Base-by-base conservation (phyloP, 2,329 filamentous ascomycete genomes). In the Aureobasidium sp. region DNA sequence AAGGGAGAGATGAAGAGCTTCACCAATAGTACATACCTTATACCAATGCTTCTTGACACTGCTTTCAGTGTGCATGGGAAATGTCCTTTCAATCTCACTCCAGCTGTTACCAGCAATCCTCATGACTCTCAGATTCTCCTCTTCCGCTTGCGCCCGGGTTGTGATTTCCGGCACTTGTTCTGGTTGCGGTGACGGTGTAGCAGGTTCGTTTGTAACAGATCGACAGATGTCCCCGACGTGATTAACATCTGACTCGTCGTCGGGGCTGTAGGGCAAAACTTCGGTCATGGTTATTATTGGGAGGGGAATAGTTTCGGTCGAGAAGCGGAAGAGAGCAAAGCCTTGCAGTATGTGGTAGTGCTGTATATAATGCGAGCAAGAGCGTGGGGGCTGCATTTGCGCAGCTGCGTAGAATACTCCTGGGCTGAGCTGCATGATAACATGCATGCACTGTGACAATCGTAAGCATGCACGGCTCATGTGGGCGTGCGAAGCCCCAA, bases 21-120 rank as follows among this genome's bases (percentile, higher is more conserved):
- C 59, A 41, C 34, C 8, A 32, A 50, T 13, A 59, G 37, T 59
- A 49, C 66, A 64, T 79, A 91, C 90, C 83, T 97, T 97, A 77
- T 99, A 97, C 93, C 93, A 99, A 74, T 99, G 94, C 78, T 97
- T 99, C 82, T 97, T 99, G 27, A 99, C 94, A 71, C 92, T 97
- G 8, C 94, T 94, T 77, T 99, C 94, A 45, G 94, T 99, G 70
- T 94, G 84, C 29, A 86, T 87, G 11, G 94, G 93, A 73, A 99
- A 99, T 69, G 95, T 92, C 86, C 97, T 97, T 68, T 93, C 94
- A 71, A 99, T 99, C 71, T 97, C 94, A 53, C 91, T 95, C 94
- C 94, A 99, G 71, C 90, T 96, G 69, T 89, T 92, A 11, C 93
- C 92, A 1, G 87, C 85, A 75, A 97, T 94, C 69, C 94, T 84